Evolutionary conservation across 345 rosid genomes (phyloP), one percentile per base, ranked within the genome.

Genomic region (Camelina sativa): DNA sequence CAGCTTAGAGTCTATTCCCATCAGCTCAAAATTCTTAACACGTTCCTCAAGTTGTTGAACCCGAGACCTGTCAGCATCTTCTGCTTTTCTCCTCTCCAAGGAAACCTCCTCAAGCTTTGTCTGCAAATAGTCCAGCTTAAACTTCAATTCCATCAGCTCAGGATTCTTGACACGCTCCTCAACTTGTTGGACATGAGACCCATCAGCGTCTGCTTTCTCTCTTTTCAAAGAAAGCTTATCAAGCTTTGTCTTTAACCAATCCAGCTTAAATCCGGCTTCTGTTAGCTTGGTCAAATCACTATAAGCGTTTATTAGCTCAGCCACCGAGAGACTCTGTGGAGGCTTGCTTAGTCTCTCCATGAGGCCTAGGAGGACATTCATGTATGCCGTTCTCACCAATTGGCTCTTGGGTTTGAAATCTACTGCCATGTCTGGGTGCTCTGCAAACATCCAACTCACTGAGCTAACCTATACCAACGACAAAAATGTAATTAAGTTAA

Each of bases 221-320:
- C 17, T 44, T 16, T 44, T 6, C 17, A 44, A 15, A 3, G 50
- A 15, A 44, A 44, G 17, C 8, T 13, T 2, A 5, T 15, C 50
- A 44, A 69, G 32, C 65, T 69, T 17, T 46, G 5, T 6, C 65
- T 22, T 65, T 23, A 74, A 47, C 72, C 77, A 74, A 3, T 53
- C 55, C 12, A 73, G 23, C 63, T 73, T 73, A 9, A 53, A 40
- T 0, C 69, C 62, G 1, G 22, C 76, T 13, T 62, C 43, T n/a
- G 30, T 52, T 11, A 71, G 51, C 60, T 61, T 68, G 25, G 19
- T 48, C 43, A 38, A 28, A 28, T 28, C 30, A 28, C 5, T 28
- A 5, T 28, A 28, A 28, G 30, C 30, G 30, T 4, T 28, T 28
- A 28, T 28, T 28, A 28, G 30, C 4, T 28, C 30, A 28, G 30